Conservation (phyloP, 2,329 filamentous ascomycete species). For the Cercospora nicotianae region DNA sequence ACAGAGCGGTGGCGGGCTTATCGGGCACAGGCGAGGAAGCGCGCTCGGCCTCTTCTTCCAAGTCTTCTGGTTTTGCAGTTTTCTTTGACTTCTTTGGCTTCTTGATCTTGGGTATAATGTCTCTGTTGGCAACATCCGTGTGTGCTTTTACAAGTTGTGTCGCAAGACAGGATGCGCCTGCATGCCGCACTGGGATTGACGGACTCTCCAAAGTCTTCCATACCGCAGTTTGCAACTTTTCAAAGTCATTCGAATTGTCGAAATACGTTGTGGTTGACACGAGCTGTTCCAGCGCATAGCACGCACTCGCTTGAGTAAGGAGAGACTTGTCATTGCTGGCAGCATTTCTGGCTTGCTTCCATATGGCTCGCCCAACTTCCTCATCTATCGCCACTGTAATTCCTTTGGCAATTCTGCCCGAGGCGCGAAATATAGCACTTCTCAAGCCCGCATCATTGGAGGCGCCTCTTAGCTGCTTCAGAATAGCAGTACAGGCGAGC, state of each 20-base stretch:
- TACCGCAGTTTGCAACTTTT: slow-evolving; percentile 76
- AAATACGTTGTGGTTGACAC: slow-evolving; percentile 75
- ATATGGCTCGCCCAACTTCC: slow-evolving; percentile 78
- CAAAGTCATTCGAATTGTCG: slow-evolving; percentile 84
- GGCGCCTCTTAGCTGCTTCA: slow-evolving; percentile 78
- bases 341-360: slow-evolving; percentile 83
- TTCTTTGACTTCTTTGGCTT: slow-evolving; percentile 74
- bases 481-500: slow-evolving; percentile 67
- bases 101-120: slow-evolving; percentile 59
- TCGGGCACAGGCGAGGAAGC: slow-evolving; percentile 74
- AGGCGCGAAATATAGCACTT: slow-evolving; percentile 71
- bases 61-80: slow-evolving; percentile 59
- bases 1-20: slow-evolving; percentile 68
- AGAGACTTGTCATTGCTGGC: slow-evolving; percentile 78
- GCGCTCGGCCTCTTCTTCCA: slow-evolving; percentile 68
- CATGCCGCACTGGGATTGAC: slow-evolving; percentile 73
- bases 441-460: slow-evolving; percentile 79
- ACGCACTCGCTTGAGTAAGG: slow-evolving; percentile 75
- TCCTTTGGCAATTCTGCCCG: slow-evolving; percentile 75
- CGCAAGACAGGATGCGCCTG: slow-evolving; percentile 81
- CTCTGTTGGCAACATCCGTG: slow-evolving; percentile 58
- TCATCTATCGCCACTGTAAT: slow-evolving; percentile 80
- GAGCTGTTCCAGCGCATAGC: slow-evolving; percentile 74
- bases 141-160: slow-evolving; percentile 80
- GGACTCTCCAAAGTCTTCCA: slow-evolving; percentile 85